phyloP scores from a whole-genome alignment of 805 yeast genomes.

The Scheffersomyces spartinae region DNA sequence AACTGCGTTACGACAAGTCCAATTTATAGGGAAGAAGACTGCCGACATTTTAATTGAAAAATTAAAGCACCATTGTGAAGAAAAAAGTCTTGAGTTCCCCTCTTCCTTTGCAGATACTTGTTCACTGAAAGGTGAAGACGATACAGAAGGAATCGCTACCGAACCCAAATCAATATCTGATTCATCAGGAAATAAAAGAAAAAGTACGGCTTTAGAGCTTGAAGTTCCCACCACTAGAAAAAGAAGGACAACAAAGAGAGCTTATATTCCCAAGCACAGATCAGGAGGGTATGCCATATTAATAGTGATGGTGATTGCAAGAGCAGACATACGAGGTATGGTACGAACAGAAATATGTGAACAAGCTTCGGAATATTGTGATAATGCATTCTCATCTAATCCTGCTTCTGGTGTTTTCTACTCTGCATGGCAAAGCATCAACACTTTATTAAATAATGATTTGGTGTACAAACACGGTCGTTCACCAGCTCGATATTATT shows the following conservation, averaged over 20 bases:
- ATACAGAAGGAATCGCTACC: slow-evolving; percentile 7
- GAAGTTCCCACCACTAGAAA: slow-evolving; percentile 6
- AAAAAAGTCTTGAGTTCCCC: slow-evolving; percentile 11
- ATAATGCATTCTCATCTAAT: slow-evolving; percentile 45
- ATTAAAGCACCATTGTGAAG: slow-evolving; percentile 44
- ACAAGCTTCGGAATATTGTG: slow-evolving; percentile 44
- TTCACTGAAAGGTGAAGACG: slow-evolving; percentile 3
- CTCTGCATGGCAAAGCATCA: slow-evolving; percentile 68
- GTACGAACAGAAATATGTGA: slow-evolving; percentile 47
- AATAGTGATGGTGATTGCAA: slow-evolving; percentile 42
- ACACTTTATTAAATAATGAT: slow-evolving; percentile 49
- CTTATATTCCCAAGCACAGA: slow-evolving; percentile 59
- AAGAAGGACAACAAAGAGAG: slow-evolving; percentile 12
- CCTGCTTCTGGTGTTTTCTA: slow-evolving; percentile 52
- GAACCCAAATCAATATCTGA: slow-evolving; percentile 5
- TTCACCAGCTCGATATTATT: slow-evolving; percentile 40
- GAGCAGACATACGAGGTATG: slow-evolving; percentile 42
- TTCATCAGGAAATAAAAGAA: slow-evolving; percentile 6
- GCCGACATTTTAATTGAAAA: slow-evolving; percentile 37
- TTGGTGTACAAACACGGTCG: slow-evolving; percentile 45
- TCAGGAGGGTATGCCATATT: slow-evolving; percentile 83
- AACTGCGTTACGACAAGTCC: slow-evolving; percentile 44
- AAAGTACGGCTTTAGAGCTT: too few relatives aligned
- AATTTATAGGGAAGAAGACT: slow-evolving; percentile 64
- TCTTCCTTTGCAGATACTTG: slow-evolving; percentile 9